Evolutionary conservation across 1,284 basidiomycete species (phyloP), one percentile per base, ranked within the genome.

Genomic region (Ganoderma resinaceum): DNA sequence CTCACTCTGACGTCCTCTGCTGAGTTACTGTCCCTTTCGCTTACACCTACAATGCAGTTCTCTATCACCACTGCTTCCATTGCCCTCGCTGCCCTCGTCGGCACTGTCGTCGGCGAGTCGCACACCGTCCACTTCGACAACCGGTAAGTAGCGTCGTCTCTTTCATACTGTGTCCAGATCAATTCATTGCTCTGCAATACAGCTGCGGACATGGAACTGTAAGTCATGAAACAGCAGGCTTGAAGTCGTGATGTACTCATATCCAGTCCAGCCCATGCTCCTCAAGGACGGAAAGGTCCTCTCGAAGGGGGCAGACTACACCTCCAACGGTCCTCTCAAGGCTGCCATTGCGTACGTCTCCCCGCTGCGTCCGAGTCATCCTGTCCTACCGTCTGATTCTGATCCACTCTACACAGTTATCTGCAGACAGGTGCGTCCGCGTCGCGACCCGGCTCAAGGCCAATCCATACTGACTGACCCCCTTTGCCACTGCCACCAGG

Each of bases 181-280:
- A 16, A 18, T 61, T 31, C n/a, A 8, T 3, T 43, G 2, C 26
- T 18, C 8, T 57, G 23, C 43, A n/a, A n/a, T n/a, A 53, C 23
- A 81, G 82, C 67, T 83, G 82, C 72, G 81, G 80, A 23, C 70
- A 70, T 35, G 82, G 82, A 61, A 81, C 78, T 70, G 81, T 83
- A 64, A 71, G 80, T 55, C 16, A 14, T 33, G 55, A 38, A 55
- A 8, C n/a, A 16, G 14, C 38, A 8, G 9, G 20, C n/a, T 7
- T 5, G 16, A 57, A 18, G 6, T 3, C 8, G 14, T 11, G 20
- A 20, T 7, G 12, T 58, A n/a, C 55, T 58, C 20, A 58, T 8
- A 16, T 11, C 20, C 11, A 3, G 8, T 57, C 20, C 55, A 82
- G 81, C 81, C 81, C 49, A 70, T 71, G 37, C 76, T 83, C 31